These are phyloP conservation scores for Populus alba DNA, from an alignment of 345 rosid species.

Conservation along the genomic window DNA sequence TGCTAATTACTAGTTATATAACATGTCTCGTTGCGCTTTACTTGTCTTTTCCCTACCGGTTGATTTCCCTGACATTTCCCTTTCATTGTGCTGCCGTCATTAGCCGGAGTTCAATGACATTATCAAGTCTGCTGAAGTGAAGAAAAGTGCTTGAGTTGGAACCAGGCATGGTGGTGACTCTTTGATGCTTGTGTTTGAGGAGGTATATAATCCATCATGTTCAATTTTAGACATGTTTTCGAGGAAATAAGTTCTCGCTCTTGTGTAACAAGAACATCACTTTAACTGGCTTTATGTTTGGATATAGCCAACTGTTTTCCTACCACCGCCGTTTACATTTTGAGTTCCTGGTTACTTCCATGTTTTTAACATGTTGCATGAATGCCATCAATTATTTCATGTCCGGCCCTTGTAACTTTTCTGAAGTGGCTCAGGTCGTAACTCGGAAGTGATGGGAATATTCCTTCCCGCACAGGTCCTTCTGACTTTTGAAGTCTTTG, in stretches of 20 bases:
- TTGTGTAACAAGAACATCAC: constrained; percentile 2
- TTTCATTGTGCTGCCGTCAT: neutral
- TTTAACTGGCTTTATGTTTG: neutral
- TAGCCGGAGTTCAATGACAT: constrained; percentile 64
- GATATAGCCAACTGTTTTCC: constrained; percentile 7
- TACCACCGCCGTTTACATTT: neutral
- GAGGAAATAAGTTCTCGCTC: constrained; percentile 21
- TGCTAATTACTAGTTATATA: neutral
- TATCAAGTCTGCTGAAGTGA: constrained; percentile 52
- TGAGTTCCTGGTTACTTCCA: neutral
- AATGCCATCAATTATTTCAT: neutral
- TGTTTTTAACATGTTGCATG: neutral
- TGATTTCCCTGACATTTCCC: neutral
- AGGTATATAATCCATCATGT: neutral
- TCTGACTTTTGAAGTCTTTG: too few relatives aligned
- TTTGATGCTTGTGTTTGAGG: neutral
- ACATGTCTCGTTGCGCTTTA: neutral
- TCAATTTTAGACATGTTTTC: constrained; percentile 4
- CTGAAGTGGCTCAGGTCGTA: neutral
- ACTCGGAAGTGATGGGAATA: neutral
- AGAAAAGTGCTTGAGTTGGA: constrained; percentile 37
- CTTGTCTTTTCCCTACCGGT: neutral
- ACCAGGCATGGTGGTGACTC: neutral
- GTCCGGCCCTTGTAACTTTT: neutral
- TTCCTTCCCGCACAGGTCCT: too few relatives aligned